Percentiles rank a stretch among this genome's conserved stretches.
Evolutionary conservation across 2,329 filamentous ascomycete genomes (phyloP).

Genomic region (Fusarium pseudoanthophilum): DNA sequence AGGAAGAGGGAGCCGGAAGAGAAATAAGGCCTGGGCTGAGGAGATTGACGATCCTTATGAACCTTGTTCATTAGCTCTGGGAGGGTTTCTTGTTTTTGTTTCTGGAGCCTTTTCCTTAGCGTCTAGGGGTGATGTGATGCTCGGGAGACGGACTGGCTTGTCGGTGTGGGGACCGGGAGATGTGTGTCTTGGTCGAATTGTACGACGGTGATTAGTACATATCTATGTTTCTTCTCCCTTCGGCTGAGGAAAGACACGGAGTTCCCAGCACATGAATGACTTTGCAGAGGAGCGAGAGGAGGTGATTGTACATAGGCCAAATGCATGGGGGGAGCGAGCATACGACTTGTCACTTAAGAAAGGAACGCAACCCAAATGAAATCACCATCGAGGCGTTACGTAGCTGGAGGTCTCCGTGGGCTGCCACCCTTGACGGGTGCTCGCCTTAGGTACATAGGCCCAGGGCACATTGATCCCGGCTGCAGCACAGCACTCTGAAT

Average conservation of each 20-base stretch:
- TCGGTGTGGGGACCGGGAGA: constrained; percentile 24
- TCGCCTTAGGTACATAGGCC: neutral
- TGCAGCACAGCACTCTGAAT: constrained; percentile 6
- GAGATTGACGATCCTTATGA: constrained; percentile 31
- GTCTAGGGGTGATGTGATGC: constrained; percentile 34
- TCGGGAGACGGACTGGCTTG: constrained; percentile 27
- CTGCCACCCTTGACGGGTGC: constrained; percentile 3
- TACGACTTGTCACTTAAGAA: constrained; percentile 8
- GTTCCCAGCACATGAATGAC: neutral
- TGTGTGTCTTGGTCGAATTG: constrained; percentile 23
- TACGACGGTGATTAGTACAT: neutral
- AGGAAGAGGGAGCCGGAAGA: constrained; percentile 1
- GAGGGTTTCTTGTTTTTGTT: constrained; percentile 34
- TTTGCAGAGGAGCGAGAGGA: neutral
- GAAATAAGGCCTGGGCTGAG: neutral
- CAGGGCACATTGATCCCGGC: constrained; percentile 7
- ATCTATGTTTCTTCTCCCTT: constrained; percentile 14
- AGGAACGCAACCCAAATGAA: neutral
- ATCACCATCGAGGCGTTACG: constrained; percentile 21
- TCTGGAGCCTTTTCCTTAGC: constrained; percentile 30
- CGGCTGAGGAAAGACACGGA: constrained; percentile 6
- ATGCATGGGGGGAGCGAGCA: neutral
- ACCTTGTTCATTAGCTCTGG: constrained; percentile 21
- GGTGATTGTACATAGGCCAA: neutral
- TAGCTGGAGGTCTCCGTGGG: constrained; percentile 5